Base-by-base conservation (phyloP, 768 basidiomycete genomes). In the Agaricus subrufescens region DNA sequence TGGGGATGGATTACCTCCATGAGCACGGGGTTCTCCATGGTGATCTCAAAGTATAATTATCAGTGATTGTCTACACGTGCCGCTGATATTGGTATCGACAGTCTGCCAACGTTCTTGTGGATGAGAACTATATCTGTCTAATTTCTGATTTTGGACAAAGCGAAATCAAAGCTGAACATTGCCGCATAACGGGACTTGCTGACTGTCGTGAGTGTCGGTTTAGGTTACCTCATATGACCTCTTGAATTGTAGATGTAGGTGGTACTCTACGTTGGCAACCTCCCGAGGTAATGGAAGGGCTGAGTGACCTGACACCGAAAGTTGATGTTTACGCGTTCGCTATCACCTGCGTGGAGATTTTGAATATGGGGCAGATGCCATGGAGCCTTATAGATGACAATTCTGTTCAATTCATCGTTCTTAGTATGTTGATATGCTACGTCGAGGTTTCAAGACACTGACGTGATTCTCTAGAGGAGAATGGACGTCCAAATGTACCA, bases 111-210 rank as follows among this genome's bases (percentile, higher is more conserved):
- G 80, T 93, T 5, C 78, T 94, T 1, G 83, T 94, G 27, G 82
- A 88, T 60, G 84, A 89, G 58, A 71, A 76, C 5, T 74, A 79
- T 2, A 80, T 74, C 49, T 92, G 89, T 58, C 73, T 92, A 42
- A 84, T 94, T 50, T 83, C 88, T 25, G 90, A 93, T 62, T 94
- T 94, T 66, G 90, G 89, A 0, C 87, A 93, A 67, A 86, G 82
- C 62, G 86, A 89, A 69, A 84, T 94, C 75, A 88, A 86, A 69
- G 80, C 75, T 31, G 89, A 92, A 65, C 85, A 81, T 3, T 85
- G 77, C 60, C 76, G 81, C 38, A 75, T 89, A 1, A 86, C 82
- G 56, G 83, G 83, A 29, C 70, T 71, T 27, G 64, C 72, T 3
- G 71, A 69, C 14, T 73, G 72, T 58, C 73, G 81, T 84, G 58